Base-by-base conservation (phyloP, 345 rosid genomes). In the Camelina laxa region DNA sequence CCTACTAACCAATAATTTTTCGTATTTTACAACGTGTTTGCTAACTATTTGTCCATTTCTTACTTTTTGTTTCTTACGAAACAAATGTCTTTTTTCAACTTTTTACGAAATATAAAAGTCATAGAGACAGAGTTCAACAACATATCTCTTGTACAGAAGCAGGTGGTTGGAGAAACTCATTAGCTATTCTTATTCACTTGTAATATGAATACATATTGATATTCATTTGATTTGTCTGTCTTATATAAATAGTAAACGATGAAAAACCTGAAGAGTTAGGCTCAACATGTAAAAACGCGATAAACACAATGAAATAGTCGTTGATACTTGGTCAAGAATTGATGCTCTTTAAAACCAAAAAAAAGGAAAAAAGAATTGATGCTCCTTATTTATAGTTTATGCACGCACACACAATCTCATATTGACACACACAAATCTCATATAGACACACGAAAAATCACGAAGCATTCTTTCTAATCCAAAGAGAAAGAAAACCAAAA, bases 241-340 rank as follows among this genome's bases (percentile, higher is more conserved):
- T 41, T 12, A 11, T 12, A 12, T 41, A 41, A 41, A 41, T 62
- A 38, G 6, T 20, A 33, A 15, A 8, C 16, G 6, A 47, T 65
- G n/a, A 39, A 55, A 65, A 41, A 13, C 20, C 15, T 45, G 10
- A 44, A 21, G 11, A 65, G 47, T 55, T 4, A 11, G 45, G 56
- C 24, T 31, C 16, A 53, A 41, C 11, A 19, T 73, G 24, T 53
- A 55, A 73, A 73, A 39, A 39, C 17, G 30, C 30, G 30, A 27
- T 27, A 27, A 24, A 3, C 27, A 16, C 62, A 27, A 53, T 44
- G 56, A 54, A 41, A 73, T 31, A 53, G 70, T 73, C 70, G 7
- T 31, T 64, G 47, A 64, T 73, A 42, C 77, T 44, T 12, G 65
- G 77, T 74, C 77, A 74, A 74, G 59, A 45, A n/a, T 19, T 45